Conservation (phyloP, 768 basidiomycete genomes). For the Russula foetens region DNA sequence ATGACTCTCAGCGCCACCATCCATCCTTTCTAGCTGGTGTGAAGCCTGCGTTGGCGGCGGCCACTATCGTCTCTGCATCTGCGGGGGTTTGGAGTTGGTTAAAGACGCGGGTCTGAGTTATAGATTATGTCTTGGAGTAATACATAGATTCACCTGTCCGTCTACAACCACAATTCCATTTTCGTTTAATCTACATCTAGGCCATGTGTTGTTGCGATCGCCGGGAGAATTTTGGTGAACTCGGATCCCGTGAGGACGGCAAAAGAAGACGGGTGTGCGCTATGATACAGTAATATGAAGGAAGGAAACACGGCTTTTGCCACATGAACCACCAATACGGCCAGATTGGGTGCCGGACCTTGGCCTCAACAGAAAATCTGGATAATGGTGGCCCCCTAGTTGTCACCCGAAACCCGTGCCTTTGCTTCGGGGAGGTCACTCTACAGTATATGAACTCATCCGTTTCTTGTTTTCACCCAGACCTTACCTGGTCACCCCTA, state of each 20-base stretch:
- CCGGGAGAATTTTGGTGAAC: conserved; percentile 1
- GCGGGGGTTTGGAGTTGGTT: conserved; percentile 94
- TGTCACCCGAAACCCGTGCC: conserved; percentile 9
- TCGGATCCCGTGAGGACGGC: conserved; percentile 11
- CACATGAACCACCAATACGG: conserved; percentile 12
- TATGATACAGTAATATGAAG: conserved; percentile 4
- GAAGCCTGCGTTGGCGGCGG: conserved; percentile 81
- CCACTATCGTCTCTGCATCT: conserved; percentile 79
- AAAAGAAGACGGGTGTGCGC: no score
- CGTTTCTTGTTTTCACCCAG: conserved; percentile 1
- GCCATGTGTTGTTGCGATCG: neutral
- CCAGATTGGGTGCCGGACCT: conserved; percentile 7
- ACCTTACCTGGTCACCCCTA: conserved; percentile 4
- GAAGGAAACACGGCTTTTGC: conserved; percentile 4
- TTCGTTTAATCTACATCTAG: conserved; percentile 15
- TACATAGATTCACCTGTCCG: conserved; percentile 28
- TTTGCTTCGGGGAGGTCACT: conserved; percentile 14
- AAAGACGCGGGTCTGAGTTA: conserved; percentile 74
- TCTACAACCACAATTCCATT: conserved; percentile 15
- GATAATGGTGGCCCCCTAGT: no score
- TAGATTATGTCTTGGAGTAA: conserved; percentile 32
- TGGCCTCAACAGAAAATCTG: conserved; percentile 5
- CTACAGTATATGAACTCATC: conserved; percentile 13
- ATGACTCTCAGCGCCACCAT: conserved; percentile 24
- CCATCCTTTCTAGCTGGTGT: conserved; percentile 71